Conservation (phyloP, 257 asterid genomes). For the Anisodus acutangulus region DNA sequence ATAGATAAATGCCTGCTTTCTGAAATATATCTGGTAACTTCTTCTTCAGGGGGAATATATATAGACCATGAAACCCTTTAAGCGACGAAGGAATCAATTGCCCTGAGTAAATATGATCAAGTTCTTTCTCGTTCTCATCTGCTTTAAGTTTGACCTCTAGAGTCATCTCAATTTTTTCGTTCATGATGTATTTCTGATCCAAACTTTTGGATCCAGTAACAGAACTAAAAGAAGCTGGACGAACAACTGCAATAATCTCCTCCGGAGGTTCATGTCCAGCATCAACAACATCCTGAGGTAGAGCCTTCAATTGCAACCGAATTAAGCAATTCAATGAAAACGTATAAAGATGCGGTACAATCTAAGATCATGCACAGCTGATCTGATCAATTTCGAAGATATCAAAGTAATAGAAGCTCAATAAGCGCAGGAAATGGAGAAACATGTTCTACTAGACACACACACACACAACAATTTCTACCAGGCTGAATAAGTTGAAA, state of each 20-base stretch:
- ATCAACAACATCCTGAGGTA: slow-evolving; percentile 45
- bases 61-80: slow-evolving; percentile 57
- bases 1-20: slow-evolving; percentile 55
- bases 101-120: slow-evolving; percentile 39
- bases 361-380: not conserved
- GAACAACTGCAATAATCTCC: slow-evolving; percentile 59
- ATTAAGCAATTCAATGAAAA: slow-evolving; percentile 7
- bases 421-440: not conserved
- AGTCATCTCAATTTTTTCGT: slow-evolving; percentile 48
- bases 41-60: slow-evolving; percentile 43
- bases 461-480: not conserved
- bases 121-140: not conserved
- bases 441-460: slow-evolving; percentile 1
- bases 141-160: slow-evolving; percentile 34
- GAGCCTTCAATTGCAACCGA: slow-evolving; percentile 45
- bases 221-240: slow-evolving; percentile 51
- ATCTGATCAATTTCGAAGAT: not conserved
- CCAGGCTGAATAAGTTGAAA: not conserved
- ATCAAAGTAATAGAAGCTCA: not conserved
- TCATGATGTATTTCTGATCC: slow-evolving; percentile 56
- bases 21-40: slow-evolving; percentile 42
- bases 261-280: slow-evolving; percentile 61
- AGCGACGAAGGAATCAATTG: slow-evolving; percentile 36
- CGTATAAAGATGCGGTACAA: not conserved
- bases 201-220: slow-evolving; percentile 38